These are phyloP conservation scores for Graphiopsis chlorocephala DNA, from an alignment of 2,329 filamentous ascomycete genomes.

Conservation along the genomic window DNA sequence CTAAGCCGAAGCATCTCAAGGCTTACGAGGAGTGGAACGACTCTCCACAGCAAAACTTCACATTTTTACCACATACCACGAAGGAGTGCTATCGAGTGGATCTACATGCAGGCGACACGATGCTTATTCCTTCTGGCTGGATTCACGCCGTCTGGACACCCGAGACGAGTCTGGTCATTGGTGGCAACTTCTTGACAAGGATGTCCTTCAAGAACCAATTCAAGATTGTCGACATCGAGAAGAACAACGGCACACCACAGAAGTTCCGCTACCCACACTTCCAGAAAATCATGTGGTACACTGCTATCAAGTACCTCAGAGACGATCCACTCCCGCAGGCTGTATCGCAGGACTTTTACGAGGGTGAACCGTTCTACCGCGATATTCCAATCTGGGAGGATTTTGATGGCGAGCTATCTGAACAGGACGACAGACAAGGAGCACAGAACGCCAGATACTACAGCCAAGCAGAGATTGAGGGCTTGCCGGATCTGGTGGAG, in stretches of 20 bases:
- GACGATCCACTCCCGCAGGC: constrained; percentile 61
- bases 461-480: constrained; percentile 60
- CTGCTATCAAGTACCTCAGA: constrained; percentile 61
- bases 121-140: constrained; percentile 70
- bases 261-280: constrained; percentile 68
- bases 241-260: constrained; percentile 62
- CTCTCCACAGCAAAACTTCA: constrained; percentile 63
- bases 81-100: constrained; percentile 67
- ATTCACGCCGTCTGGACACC: constrained; percentile 72
- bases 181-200: constrained; percentile 67
- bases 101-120: constrained; percentile 64
- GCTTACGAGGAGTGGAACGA: constrained; percentile 71
- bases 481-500: constrained; percentile 56
- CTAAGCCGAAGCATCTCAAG: constrained; percentile 65
- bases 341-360: constrained; percentile 54
- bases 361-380: constrained; percentile 56
- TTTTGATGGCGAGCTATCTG: constrained; percentile 51
- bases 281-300: constrained; percentile 68
- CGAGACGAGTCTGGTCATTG: constrained; percentile 66
- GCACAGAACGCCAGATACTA: constrained; percentile 59
- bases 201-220: constrained; percentile 67
- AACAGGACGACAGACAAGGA: constrained; percentile 48
- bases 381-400: constrained; percentile 58
- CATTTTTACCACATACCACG: constrained; percentile 62
- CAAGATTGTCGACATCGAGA: constrained; percentile 63